Percentiles rank a stretch among this genome's conserved stretches.
These are phyloP conservation scores for Phtheirospermum japonicum DNA, from an alignment of 257 asterid species.

Conservation along the genomic window DNA sequence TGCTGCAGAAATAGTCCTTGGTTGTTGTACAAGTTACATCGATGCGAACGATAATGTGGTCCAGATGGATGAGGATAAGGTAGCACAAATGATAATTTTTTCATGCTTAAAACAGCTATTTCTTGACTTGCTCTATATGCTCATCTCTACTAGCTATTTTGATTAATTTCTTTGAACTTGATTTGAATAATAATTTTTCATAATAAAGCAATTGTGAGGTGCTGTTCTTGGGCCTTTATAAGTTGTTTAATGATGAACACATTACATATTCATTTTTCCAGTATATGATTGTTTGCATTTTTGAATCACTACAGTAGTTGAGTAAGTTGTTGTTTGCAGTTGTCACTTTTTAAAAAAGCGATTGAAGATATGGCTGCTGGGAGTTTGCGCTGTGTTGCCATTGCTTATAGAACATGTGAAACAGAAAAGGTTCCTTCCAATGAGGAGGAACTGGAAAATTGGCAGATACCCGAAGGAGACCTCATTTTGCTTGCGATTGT, in stretches of 20 bases:
- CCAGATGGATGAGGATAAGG: slow-evolving; percentile 71
- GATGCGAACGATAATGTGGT: slow-evolving; percentile 59
- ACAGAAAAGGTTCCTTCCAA: slow-evolving; percentile 55
- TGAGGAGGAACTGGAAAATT: slow-evolving; percentile 65
- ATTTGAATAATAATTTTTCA: slow-evolving; percentile 1
- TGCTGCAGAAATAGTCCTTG: slow-evolving; percentile 87
- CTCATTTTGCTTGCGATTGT: slow-evolving; percentile 81
- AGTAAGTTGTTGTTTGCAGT: slow-evolving; percentile 39
- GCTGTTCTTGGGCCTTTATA: slow-evolving; percentile 15
- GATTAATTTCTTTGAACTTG: slow-evolving; percentile 5
- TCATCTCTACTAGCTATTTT: slow-evolving; percentile 1
- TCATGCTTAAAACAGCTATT: neutral
- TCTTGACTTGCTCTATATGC: slow-evolving; percentile 8
- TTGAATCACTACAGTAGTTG: slow-evolving; percentile 16
- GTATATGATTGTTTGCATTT: neutral
- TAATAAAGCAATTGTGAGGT: neutral
- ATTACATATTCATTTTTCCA: slow-evolving; percentile 3
- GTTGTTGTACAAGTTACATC: slow-evolving; percentile 63
- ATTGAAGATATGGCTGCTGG: slow-evolving; percentile 79
- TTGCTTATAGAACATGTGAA: slow-evolving; percentile 59
- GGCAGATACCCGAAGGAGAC: slow-evolving; percentile 85
- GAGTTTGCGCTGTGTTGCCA: slow-evolving; percentile 93
- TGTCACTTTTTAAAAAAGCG: slow-evolving; percentile 47
- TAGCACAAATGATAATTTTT: slow-evolving; percentile 24
- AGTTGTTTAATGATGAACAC: slow-evolving; percentile 4